Evolutionary conservation across 192 early-diverging fungal species (phyloP).

Genomic region (Gonapodya sp.): DNA sequence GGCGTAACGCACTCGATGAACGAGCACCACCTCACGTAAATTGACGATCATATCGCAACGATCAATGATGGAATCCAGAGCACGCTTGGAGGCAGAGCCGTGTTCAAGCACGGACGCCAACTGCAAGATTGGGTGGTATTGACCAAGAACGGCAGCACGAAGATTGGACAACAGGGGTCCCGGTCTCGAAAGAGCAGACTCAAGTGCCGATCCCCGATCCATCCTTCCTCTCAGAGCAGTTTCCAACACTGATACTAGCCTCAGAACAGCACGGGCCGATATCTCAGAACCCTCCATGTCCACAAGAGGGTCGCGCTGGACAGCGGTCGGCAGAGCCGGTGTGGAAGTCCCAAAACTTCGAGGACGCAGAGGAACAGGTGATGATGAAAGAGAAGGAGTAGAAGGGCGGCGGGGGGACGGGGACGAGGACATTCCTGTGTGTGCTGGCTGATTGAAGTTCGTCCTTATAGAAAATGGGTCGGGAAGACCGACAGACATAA

Average conservation of each 20-base stretch:
- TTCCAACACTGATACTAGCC: conserved; percentile 46
- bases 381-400: not conserved
- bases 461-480: conserved; percentile 28
- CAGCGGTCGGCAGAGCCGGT: not conserved
- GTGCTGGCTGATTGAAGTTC: not conserved
- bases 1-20: conserved; percentile 44
- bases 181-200: conserved; percentile 39
- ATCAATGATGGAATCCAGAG: conserved; percentile 43
- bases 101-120: conserved; percentile 32
- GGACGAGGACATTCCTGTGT: not conserved
- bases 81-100: conserved; percentile 33
- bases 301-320: not conserved
- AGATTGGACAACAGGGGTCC: conserved; percentile 41
- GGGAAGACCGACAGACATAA: conserved; percentile 22
- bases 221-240: conserved; percentile 15
- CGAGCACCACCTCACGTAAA: conserved; percentile 44
- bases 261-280: conserved; percentile 21
- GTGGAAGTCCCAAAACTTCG: not conserved
- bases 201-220: conserved; percentile 35
- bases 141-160: conserved; percentile 42
- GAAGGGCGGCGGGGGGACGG: not conserved
- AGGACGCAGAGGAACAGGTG: not conserved
- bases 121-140: conserved; percentile 36
- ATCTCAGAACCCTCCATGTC: conserved; percentile 11
- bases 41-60: conserved; percentile 47